Evolutionary conservation across 768 basidiomycete genomes (phyloP).

Genomic region (Psilocybe azurescens): DNA sequence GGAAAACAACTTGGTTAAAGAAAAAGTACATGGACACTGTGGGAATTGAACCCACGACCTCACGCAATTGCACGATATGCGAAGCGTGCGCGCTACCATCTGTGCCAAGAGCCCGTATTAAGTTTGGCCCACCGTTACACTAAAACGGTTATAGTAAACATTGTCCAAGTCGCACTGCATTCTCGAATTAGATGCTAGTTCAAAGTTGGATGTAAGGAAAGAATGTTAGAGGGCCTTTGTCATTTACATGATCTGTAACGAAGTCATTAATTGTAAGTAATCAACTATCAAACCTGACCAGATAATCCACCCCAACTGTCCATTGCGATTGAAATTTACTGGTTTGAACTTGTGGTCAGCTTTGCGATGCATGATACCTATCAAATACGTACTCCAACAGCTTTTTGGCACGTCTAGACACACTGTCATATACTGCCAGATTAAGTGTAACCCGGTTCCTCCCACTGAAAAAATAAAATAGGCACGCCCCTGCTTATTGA

Average conservation of each 20-base stretch:
- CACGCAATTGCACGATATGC: conserved; percentile 4
- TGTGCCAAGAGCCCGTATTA: conserved; percentile 10
- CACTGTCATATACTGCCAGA: conserved; percentile 53
- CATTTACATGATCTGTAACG: background rate
- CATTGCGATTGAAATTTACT: conserved; percentile 56
- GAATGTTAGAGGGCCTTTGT: no score
- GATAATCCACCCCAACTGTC: conserved; percentile 51
- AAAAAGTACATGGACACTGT: conserved; percentile 12
- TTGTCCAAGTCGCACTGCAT: no score
- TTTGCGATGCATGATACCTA: background rate
- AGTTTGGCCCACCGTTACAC: no score
- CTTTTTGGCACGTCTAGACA: conserved; percentile 48
- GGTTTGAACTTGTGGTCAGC: background rate
- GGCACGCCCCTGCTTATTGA: conserved; percentile 54
- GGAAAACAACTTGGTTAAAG: no score
- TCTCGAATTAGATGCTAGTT: no score
- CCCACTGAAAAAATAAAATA: conserved; percentile 53
- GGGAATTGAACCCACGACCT: conserved; percentile 19
- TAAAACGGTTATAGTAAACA: no score
- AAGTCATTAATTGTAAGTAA: conserved; percentile 26
- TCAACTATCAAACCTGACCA: conserved; percentile 49
- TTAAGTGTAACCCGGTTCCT: conserved; percentile 46
- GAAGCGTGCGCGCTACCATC: conserved; percentile 15
- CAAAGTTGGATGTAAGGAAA: background rate
- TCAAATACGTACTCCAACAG: conserved; percentile 46